These are phyloP conservation scores for Xeromyces bisporus DNA, from an alignment of 495 filamentous ascomycete genomes.

Conservation along the genomic window DNA sequence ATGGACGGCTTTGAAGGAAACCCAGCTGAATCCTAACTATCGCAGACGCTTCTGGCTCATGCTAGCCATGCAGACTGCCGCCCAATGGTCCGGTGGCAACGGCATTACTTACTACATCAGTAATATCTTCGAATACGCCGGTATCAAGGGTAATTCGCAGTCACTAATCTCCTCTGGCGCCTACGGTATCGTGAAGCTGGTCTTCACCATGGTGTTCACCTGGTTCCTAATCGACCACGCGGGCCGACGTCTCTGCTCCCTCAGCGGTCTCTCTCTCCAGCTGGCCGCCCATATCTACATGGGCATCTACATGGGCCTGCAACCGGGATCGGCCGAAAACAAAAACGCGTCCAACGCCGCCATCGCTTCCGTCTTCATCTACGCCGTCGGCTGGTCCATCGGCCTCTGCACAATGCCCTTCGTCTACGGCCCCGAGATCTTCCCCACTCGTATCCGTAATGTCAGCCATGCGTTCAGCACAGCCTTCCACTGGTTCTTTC, in stretches of 20 bases:
- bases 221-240: slow-evolving; percentile 28
- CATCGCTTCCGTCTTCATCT: slow-evolving; percentile 29
- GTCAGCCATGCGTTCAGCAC: slow-evolving; percentile 27
- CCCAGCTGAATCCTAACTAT: slow-evolving; percentile 23
- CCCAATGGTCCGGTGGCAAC: slow-evolving; percentile 32
- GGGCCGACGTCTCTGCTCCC: slow-evolving; percentile 23
- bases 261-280: slow-evolving; percentile 22
- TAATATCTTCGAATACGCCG: slow-evolving; percentile 25
- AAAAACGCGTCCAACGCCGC: slow-evolving; percentile 24
- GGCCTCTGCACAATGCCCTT: slow-evolving; percentile 34
- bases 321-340: slow-evolving; percentile 16
- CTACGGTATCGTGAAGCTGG: slow-evolving; percentile 28
- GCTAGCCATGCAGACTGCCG: slow-evolving; percentile 27
- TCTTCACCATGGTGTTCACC: slow-evolving; percentile 32
- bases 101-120: slow-evolving; percentile 33
- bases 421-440: slow-evolving; percentile 31
- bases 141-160: slow-evolving; percentile 11
- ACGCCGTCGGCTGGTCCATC: slow-evolving; percentile 32
- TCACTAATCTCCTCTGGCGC: slow-evolving; percentile 27
- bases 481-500: slow-evolving; percentile 32
- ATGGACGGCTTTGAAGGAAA: slow-evolving; percentile 27
- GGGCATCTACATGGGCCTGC: slow-evolving; percentile 26
- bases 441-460: slow-evolving; percentile 29
- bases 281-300: slow-evolving; percentile 27
- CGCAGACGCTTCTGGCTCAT: slow-evolving; percentile 31